Evolutionary conservation across 1,139 yeast genomes (phyloP), one percentile per base, ranked within the genome.

Genomic region (Taphrina betulina): DNA sequence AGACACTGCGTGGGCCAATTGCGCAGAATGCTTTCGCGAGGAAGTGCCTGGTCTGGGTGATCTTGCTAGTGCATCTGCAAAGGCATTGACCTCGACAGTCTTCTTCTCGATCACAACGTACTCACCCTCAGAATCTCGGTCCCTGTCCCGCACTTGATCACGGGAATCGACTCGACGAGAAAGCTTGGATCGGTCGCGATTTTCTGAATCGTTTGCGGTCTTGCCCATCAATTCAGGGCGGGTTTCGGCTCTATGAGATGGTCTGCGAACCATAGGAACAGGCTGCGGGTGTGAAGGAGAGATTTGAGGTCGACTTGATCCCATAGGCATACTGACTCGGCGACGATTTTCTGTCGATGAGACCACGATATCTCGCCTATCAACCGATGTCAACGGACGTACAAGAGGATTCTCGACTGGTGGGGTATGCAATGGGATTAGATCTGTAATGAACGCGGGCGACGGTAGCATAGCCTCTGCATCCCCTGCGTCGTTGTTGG

Each of bases 101-200:
- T 95, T 78, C 69, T 89, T 90, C 68, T 92, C 97, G 23, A 92
- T 92, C 36, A 92, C 95, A 43, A 92, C 97, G 65, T 92, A 92
- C 65, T 89, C 96, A 62, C 36, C 36, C 22, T 52, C 56, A 12
- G 50, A 36, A 20, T 52, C 56, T 19, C 28, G 37, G 22, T 43
- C 48, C 24, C 14, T 37, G 7, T 37, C 42, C 24, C 31, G 31
- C 7, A 26, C 10, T 12, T 26, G 7, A 12, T 12, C 31, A 12
- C 10, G 10, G 12, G 31, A 12, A 7, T 26, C 31, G 12, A 7
- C 31, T 7, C 31, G 31, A 26, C 10, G 7, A 12, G 10, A 7
- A 26, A 7, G 31, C 12, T 12, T 26, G 7, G 7, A 12, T 26
- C 12, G 31, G 7, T 26, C 31, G 12, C 31, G 31, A 26, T 7